These are phyloP conservation scores for Ploettnerulaceae sp. DNA, from an alignment of 2,329 filamentous ascomycete species.

Conservation along the genomic window DNA sequence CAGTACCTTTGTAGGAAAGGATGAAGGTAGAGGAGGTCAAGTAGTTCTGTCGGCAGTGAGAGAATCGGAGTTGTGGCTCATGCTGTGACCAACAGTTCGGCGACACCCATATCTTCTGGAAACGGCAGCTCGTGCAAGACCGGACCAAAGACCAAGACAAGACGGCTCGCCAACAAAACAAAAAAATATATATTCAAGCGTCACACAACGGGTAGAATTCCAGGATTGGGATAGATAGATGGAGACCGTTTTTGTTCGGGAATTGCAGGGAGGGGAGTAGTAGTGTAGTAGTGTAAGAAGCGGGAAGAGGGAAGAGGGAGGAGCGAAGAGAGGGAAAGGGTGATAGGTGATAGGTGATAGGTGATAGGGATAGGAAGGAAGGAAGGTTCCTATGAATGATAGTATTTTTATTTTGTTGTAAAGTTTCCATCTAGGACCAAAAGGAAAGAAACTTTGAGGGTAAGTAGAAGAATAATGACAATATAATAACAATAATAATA, in stretches of 20 bases:
- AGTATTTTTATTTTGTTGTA: too few species aligned
- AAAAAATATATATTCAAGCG: not conserved
- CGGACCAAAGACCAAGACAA: constrained; percentile 13
- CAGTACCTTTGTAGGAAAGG: constrained; percentile 9
- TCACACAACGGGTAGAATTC: not conserved
- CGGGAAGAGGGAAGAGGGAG: too few species aligned
- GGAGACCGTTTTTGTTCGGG: not conserved
- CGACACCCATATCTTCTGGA: constrained; percentile 33
- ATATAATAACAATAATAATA: too few species aligned
- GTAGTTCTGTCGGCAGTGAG: constrained; percentile 24
- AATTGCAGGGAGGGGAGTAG: too few species aligned
- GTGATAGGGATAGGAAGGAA: too few species aligned
- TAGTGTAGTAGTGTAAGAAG: too few species aligned
- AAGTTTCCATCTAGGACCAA: too few species aligned
- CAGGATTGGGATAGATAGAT: not conserved
- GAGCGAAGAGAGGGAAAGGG: too few species aligned
- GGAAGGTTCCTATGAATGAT: too few species aligned
- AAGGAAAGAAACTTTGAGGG: too few species aligned
- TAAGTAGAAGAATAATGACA: too few species aligned
- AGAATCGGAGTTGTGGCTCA: constrained; percentile 30
- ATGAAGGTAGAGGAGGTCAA: constrained; percentile 16
- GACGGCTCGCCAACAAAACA: constrained; percentile 20
- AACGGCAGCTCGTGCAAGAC: constrained; percentile 29
- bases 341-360: too few species aligned
- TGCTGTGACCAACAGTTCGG: constrained; percentile 29